A percentile compares a stretch with the other conserved stretches of the same genome.
Evolutionary conservation across 345 rosid genomes (phyloP).

Genomic region (Hirschfeldia incana): DNA sequence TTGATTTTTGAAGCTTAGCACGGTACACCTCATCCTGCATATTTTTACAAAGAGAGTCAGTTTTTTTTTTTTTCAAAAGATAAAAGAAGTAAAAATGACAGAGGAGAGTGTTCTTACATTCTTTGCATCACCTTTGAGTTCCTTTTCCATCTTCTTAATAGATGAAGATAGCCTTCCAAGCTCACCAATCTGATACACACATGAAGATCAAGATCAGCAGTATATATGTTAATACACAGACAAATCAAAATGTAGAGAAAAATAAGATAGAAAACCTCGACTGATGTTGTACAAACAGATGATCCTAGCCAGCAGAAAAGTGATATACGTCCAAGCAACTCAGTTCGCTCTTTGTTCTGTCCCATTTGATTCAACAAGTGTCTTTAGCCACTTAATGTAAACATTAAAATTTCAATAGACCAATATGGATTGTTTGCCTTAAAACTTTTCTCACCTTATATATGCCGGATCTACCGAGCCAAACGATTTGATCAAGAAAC

Average conservation of each 20-base stretch:
- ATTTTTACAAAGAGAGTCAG: neutral
- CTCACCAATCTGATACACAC: slow-evolving; percentile 69
- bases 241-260: slow-evolving; percentile 1
- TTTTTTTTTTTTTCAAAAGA: neutral
- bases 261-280: slow-evolving; percentile 59
- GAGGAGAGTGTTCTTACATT: slow-evolving; percentile 43
- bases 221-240: neutral
- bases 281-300: slow-evolving; percentile 70
- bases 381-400: neutral
- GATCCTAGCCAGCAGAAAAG: slow-evolving; percentile 96
- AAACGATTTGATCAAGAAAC: slow-evolving; percentile 95
- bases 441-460: slow-evolving; percentile 61
- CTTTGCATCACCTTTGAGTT: slow-evolving; percentile 66
- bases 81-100: neutral
- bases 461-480: slow-evolving; percentile 94
- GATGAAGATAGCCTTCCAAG: slow-evolving; percentile 83
- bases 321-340: slow-evolving; percentile 79
- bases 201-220: neutral
- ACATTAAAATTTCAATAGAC: neutral
- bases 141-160: slow-evolving; percentile 76
- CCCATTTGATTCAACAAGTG: slow-evolving; percentile 4
- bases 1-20: slow-evolving; percentile 77
- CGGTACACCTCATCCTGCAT: slow-evolving; percentile 71
- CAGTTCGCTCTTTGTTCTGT: slow-evolving; percentile 88
- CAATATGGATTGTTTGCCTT: neutral